These are phyloP conservation scores for Passalora sequoiae DNA, from an alignment of 2,329 filamentous ascomycete genomes.

Conservation along the genomic window DNA sequence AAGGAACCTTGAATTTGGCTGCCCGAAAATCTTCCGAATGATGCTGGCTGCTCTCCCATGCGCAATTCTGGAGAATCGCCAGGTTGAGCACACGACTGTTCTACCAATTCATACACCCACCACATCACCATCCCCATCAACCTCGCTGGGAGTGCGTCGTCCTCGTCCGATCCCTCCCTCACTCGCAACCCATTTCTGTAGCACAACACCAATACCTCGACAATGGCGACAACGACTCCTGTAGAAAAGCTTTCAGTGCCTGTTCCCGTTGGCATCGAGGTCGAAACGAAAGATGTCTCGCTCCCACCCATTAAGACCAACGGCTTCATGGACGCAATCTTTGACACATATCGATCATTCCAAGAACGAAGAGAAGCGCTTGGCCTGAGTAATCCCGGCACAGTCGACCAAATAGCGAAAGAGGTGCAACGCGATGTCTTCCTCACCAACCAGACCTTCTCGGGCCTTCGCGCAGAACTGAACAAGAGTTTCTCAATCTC, in stretches of 20 bases:
- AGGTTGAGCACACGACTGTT: constrained; percentile 2
- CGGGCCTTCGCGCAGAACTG: constrained; percentile 88
- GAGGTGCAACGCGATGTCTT: constrained; percentile 97
- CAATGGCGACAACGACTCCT: constrained; percentile 18
- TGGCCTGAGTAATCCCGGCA: constrained; percentile 86
- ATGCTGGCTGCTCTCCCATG: background rate
- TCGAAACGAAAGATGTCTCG: constrained; percentile 18
- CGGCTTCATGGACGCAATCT: constrained; percentile 29
- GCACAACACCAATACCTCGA: constrained; percentile 2
- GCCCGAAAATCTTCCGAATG: too few species aligned
- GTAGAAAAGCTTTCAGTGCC: constrained; percentile 28
- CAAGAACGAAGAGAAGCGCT: constrained; percentile 80
- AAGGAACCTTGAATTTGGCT: too few species aligned
- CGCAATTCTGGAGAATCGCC: background rate
- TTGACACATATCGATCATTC: constrained; percentile 73
- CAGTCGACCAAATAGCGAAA: constrained; percentile 79
- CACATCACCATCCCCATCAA: constrained; percentile 1
- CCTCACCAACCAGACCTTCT: constrained; percentile 94
- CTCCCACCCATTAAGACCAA: constrained; percentile 26
- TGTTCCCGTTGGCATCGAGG: constrained; percentile 13
- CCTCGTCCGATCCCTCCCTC: too few species aligned
- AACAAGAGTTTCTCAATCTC: constrained; percentile 93
- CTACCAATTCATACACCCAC: background rate
- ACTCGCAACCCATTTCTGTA: background rate
- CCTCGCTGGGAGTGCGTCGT: too few species aligned